phyloP scores from a whole-genome alignment of 768 basidiomycete species.

The Tulasnella calospora region DNA sequence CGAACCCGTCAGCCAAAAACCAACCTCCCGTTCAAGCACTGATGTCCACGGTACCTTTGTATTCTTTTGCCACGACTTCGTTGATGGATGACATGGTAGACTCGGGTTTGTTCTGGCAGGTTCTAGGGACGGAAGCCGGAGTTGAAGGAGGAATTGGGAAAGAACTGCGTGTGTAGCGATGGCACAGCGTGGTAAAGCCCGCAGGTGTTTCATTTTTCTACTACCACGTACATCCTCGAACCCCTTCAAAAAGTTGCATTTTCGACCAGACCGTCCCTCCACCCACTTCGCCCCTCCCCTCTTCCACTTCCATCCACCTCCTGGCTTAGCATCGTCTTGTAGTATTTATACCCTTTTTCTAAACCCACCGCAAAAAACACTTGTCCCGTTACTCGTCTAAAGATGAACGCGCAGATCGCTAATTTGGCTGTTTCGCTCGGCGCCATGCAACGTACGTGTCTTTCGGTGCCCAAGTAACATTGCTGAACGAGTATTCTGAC shows the following conservation, averaged over 20 bases:
- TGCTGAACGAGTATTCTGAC: not conserved
- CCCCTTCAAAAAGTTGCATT: conserved; percentile 13
- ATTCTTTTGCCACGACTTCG: conserved; percentile 5
- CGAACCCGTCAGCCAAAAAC: not conserved
- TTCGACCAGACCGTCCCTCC: not conserved
- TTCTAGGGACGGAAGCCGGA: not conserved
- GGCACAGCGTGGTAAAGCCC: conserved; percentile 9
- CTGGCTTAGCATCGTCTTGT: not conserved
- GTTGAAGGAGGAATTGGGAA: not conserved
- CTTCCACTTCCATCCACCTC: not conserved
- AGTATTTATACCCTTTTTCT: conserved; percentile 15
- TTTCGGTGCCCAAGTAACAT: not conserved
- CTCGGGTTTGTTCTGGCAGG: not conserved
- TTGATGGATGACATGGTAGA: not conserved
- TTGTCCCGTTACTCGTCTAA: conserved; percentile 28
- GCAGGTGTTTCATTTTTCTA: conserved; percentile 11
- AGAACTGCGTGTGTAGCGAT: not conserved
- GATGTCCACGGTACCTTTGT: not conserved
- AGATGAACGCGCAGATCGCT: conserved; percentile 69
- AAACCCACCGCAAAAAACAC: not conserved
- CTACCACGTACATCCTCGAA: not conserved
- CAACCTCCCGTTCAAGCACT: not conserved
- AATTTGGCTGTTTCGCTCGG: conserved; percentile 87
- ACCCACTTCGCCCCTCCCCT: not conserved
- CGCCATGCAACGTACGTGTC: conserved; percentile 74